A percentile compares a stretch with the other conserved stretches of the same genome.
phyloP scores from a whole-genome alignment of 306 rosid genomes.

The Albizia julibrissin region DNA sequence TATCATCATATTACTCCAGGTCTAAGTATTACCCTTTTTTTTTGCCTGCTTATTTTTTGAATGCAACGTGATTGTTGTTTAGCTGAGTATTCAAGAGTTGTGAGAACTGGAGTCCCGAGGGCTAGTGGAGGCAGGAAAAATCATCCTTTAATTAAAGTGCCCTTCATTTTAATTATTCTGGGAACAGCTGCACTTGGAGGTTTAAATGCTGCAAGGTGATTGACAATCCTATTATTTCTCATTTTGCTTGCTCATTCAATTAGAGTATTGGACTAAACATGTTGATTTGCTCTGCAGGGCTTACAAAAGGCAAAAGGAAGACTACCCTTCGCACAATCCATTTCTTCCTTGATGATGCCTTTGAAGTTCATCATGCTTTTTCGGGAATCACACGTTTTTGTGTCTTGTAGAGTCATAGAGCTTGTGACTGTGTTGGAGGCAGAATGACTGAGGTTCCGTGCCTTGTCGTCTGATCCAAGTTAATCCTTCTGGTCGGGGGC shows the following conservation, averaged over 20 bases:
- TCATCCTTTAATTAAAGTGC: constrained; percentile 56
- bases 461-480: background rate
- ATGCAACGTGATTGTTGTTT: constrained; percentile 26
- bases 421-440: background rate
- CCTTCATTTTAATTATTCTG: constrained; percentile 58
- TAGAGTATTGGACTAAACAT: background rate
- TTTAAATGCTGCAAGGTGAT: constrained; percentile 61
- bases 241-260: background rate
- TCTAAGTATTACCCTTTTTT: background rate
- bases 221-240: constrained; percentile 12
- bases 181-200: constrained; percentile 80
- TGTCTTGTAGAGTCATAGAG: background rate
- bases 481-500: background rate
- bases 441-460: background rate
- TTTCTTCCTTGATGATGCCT: constrained; percentile 69
- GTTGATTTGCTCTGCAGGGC: constrained; percentile 51
- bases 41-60: constrained; percentile 19
- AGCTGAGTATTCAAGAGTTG: constrained; percentile 56
- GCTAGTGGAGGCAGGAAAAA: constrained; percentile 57
- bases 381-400: background rate
- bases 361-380: background rate
- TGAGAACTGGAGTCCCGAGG: constrained; percentile 72
- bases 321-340: constrained; percentile 81
- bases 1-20: constrained; percentile 2
- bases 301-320: constrained; percentile 65